Evolutionary conservation across 768 basidiomycete genomes (phyloP), one percentile per base, ranked within the genome.

Genomic region (Porphyrellus cyaneotinctus): DNA sequence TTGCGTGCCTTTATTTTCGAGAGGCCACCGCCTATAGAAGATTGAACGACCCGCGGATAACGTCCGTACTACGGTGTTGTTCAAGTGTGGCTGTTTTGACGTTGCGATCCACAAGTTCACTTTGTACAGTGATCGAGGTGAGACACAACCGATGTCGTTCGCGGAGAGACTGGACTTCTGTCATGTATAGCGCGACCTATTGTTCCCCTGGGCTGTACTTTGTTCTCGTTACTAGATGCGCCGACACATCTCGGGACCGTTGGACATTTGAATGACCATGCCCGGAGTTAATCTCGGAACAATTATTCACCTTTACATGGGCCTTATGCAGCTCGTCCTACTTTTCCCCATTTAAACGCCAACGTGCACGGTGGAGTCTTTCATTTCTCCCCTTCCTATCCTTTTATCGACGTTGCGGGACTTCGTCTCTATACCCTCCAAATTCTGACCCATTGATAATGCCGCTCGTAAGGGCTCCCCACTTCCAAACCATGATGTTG

Each of bases 341-440:
- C 45, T 23, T 22, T 43, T 22, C 23, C 32, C 17, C 49, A 61
- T 60, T 61, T 67, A 70, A 72, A 36, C 37, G 35, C 38, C 24
- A 14, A 18, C 35, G 39, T 35, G 37, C 18, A 38, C 18, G 30
- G 20, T 41, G 20, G 32, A 14, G 12, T 48, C 28, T 37, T 56
- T 42, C 37, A 56, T 58, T 53, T 35, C n/a, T 48, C 31, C 42
- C 35, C 43, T 54, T 56, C 44, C 39, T 56, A 56, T 52, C 48
- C 44, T 49, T 59, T 47, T 51, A 58, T 57, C 50, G 68, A 70
- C 75, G 75, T 76, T 73, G 76, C 77, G 49, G 76, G 75, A 52
- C 77, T 70, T 70, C 75, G 74, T 74, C 73, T 65, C 45, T 61
- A 61, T 62, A 60, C 63, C 46, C 64, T 53, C 53, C 58, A 52